A percentile compares a stretch with the other conserved stretches of the same genome.
Conservation (phyloP, 2,329 filamentous ascomycete species). For the Talaromyces sp. region DNA sequence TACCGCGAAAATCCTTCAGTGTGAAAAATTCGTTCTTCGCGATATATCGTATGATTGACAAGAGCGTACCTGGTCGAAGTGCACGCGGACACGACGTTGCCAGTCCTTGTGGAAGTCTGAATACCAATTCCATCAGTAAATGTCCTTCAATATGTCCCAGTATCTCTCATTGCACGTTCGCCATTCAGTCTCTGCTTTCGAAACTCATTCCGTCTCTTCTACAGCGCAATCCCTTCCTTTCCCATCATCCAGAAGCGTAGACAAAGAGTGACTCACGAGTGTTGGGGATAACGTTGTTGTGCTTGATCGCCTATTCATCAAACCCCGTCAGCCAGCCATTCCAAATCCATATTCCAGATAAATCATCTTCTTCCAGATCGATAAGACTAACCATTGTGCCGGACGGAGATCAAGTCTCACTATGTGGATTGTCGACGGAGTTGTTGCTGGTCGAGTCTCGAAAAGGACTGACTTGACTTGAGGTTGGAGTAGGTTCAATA, state of each 20-base stretch:
- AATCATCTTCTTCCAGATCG: not conserved
- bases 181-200: slow-evolving; percentile 11
- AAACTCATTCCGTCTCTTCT: not conserved
- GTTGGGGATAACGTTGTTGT: slow-evolving; percentile 98
- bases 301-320: slow-evolving; percentile 80
- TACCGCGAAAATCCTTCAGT: slow-evolving; percentile 3
- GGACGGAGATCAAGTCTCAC: slow-evolving; percentile 52
- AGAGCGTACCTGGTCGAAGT: slow-evolving; percentile 95
- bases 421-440: slow-evolving; percentile 40
- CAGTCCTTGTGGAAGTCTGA: slow-evolving; percentile 99
- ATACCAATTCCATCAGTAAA: slow-evolving; percentile 26
- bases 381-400: slow-evolving; percentile 48
- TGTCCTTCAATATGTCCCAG: slow-evolving; percentile 21
- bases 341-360: not conserved
- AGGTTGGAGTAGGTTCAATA: slow-evolving; percentile 24
- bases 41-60: not conserved
- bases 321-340: slow-evolving; percentile 2
- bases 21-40: not conserved
- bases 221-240: not conserved
- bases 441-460: slow-evolving; percentile 48
- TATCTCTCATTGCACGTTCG: slow-evolving; percentile 9
- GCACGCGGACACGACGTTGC: slow-evolving; percentile 97
- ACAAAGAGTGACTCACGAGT: slow-evolving; percentile 65
- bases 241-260: not conserved
- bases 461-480: slow-evolving; percentile 22